phyloP scores from a whole-genome alignment of 768 basidiomycete genomes.

The Dentipellis sp. region DNA sequence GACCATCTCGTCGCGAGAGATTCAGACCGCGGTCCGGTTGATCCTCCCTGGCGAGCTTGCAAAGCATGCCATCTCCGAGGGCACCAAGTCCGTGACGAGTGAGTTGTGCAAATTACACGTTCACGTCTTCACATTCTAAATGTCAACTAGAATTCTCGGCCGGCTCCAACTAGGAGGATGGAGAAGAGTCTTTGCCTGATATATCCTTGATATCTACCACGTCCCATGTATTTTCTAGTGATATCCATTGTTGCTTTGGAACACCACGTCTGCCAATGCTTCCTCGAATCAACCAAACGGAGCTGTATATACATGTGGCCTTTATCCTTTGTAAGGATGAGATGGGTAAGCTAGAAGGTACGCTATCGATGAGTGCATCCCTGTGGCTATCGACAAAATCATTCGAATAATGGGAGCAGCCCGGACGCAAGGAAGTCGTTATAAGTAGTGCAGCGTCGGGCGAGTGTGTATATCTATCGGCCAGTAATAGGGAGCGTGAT shows the following conservation, averaged over 20 bases:
- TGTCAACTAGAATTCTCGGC: background rate
- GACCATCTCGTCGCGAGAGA: conserved; percentile 97
- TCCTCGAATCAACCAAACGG: too few species aligned
- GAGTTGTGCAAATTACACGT: conserved; percentile 22
- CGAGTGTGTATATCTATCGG: background rate
- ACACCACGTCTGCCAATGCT: too few species aligned
- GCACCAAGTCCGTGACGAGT: conserved; percentile 85
- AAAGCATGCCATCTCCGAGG: conserved; percentile 91
- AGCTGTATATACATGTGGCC: too few species aligned
- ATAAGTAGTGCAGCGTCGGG: background rate
- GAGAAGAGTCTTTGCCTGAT: too few species aligned
- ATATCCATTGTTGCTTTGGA: too few species aligned
- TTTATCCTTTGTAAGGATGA: too few species aligned
- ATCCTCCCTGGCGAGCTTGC: conserved; percentile 95
- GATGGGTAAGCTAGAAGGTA: too few species aligned
- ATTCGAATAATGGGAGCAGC: background rate
- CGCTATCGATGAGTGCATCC: too few species aligned
- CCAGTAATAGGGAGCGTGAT: conserved; percentile 2
- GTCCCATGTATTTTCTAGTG: too few species aligned
- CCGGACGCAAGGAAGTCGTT: background rate
- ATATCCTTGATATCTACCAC: too few species aligned
- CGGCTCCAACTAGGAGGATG: background rate
- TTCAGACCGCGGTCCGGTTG: conserved; percentile 92
- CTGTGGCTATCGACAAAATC: too few species aligned
- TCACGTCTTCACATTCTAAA: background rate